phyloP scores from a whole-genome alignment of 2,329 filamentous ascomycete species.

The Pestalotiopsis sp. region DNA sequence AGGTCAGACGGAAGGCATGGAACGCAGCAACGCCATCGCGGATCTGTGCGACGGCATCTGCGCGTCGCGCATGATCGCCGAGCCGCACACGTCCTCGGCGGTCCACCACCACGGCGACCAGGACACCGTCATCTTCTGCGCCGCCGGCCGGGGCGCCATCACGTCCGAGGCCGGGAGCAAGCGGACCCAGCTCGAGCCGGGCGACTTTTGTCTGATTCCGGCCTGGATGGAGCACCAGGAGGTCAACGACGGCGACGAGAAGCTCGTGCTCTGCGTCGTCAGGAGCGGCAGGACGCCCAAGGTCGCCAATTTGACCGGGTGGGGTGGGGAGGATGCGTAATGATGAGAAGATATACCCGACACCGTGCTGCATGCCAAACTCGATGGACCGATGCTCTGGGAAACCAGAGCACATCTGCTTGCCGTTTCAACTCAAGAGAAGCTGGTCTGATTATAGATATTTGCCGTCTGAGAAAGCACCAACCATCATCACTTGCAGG shows the following conservation, averaged over 20 bases:
- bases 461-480: too few species aligned
- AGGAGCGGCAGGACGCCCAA: slow-evolving; percentile 47
- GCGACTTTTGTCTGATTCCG: slow-evolving; percentile 56
- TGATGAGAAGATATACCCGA: background rate
- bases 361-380: too few species aligned
- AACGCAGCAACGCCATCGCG: slow-evolving; percentile 46
- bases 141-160: slow-evolving; percentile 48
- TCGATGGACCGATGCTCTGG: too few species aligned
- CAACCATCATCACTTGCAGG: too few species aligned
- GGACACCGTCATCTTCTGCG: slow-evolving; percentile 55
- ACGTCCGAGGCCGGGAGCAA: slow-evolving; percentile 49
- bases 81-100: slow-evolving; percentile 40
- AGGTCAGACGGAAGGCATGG: slow-evolving; percentile 55
- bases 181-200: slow-evolving; percentile 46
- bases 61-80: slow-evolving; percentile 39
- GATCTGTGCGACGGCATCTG: slow-evolving; percentile 49
- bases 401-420: too few species aligned
- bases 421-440: too few species aligned
- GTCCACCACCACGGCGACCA: slow-evolving; percentile 56
- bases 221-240: slow-evolving; percentile 57
- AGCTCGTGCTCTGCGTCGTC: slow-evolving; percentile 55
- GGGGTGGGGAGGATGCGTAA: slow-evolving; percentile 34
- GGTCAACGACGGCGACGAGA: slow-evolving; percentile 55
- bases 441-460: too few species aligned
- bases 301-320: slow-evolving; percentile 50